Percentiles rank a stretch among this genome's conserved stretches.
phyloP scores from a whole-genome alignment of 2,329 filamentous ascomycete genomes.

The Fusarium sublunatum region DNA sequence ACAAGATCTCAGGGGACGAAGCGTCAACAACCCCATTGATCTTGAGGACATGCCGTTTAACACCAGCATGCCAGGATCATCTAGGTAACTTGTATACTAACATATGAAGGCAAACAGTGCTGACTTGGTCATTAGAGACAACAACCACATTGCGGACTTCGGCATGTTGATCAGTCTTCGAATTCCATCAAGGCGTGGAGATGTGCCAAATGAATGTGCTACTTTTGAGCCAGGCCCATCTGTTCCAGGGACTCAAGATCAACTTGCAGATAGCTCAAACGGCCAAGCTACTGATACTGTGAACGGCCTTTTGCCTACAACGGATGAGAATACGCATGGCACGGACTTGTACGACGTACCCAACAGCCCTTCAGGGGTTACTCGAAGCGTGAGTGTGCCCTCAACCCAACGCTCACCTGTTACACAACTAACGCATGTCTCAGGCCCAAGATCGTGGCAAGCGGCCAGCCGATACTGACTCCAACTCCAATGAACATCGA shows the following conservation, averaged over 20 bases:
- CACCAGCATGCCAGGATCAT: not conserved
- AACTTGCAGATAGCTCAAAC: not conserved
- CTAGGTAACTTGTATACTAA: conserved; percentile 1
- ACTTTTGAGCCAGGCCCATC: not conserved
- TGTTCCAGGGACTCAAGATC: not conserved
- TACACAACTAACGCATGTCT: not conserved
- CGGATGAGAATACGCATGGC: not conserved
- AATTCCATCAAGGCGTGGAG: too few relatives aligned
- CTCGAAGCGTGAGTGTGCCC: not conserved
- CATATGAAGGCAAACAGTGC: not conserved
- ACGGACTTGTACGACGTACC: conserved; percentile 8
- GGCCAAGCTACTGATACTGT: not conserved
- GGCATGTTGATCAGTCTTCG: not conserved
- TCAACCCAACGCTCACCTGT: not conserved
- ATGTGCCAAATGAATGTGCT: not conserved
- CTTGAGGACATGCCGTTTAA: conserved; percentile 10
- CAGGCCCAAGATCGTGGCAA: conserved; percentile 7
- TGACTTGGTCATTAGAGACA: not conserved
- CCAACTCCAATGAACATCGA: not conserved
- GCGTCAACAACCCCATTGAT: conserved; percentile 18
- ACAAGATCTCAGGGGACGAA: not conserved
- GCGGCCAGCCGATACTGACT: conserved; percentile 2
- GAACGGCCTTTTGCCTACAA: not conserved
- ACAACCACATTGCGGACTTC: not conserved
- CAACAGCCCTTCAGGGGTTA: not conserved